Percentiles rank a stretch among this genome's conserved stretches.
Evolutionary conservation across 306 rosid species (phyloP).

Genomic region (Lupinus albus): DNA sequence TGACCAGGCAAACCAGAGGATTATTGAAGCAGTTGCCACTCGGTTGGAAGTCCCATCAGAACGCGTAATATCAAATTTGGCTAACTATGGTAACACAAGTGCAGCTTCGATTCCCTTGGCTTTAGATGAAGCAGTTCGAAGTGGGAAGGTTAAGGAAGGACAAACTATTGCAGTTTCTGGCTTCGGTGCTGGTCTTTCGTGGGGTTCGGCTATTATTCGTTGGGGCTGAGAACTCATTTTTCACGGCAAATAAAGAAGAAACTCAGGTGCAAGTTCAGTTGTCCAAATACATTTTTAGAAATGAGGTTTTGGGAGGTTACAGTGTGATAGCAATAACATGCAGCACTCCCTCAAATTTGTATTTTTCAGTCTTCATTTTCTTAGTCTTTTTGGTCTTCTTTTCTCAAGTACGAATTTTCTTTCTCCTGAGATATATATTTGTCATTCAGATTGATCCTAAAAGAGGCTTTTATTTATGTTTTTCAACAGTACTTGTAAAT

Average conservation of each 20-base stretch:
- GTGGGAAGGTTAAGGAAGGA: conserved; percentile 78
- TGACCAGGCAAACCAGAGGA: conserved; percentile 93
- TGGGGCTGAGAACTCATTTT: conserved; percentile 66
- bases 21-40: conserved; percentile 79
- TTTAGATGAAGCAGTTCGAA: conserved; percentile 87
- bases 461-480: conserved; percentile 43
- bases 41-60: conserved; percentile 78
- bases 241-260: conserved; percentile 8
- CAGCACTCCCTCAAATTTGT: conserved; percentile 31
- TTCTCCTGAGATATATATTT: conserved; percentile 34
- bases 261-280: conserved; percentile 32
- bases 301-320: conserved; percentile 28
- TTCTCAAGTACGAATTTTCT: conserved; percentile 32
- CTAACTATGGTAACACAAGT: conserved; percentile 90
- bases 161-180: conserved; percentile 89
- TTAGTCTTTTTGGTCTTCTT: conserved; percentile 26
- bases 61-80: conserved; percentile 85
- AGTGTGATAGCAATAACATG: conserved; percentile 34
- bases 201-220: conserved; percentile 87
- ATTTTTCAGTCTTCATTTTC: conserved; percentile 29
- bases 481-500: conserved; percentile 33
- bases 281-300: conserved; percentile 36
- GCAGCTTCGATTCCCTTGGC: conserved; percentile 96
- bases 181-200: conserved; percentile 92
- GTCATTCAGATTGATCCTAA: conserved; percentile 39